A percentile compares a stretch with the other conserved stretches of the same genome.
Evolutionary conservation across 1,284 basidiomycete genomes (phyloP).

Genomic region (Laetiporus sulphureus): DNA sequence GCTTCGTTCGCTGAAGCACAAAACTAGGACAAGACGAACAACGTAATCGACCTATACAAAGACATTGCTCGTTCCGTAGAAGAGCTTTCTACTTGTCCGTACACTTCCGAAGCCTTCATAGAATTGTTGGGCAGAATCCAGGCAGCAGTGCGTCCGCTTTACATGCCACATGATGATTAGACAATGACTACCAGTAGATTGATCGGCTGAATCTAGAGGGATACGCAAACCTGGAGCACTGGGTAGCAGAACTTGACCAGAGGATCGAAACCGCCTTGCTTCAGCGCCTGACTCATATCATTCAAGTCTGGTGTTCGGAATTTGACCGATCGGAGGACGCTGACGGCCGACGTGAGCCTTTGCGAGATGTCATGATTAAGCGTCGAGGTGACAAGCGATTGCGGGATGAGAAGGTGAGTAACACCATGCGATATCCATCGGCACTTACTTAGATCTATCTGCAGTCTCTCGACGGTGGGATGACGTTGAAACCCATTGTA

Average conservation of each 20-base stretch:
- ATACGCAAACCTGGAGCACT: conserved; percentile 95
- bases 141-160: conserved; percentile 55
- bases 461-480: conserved; percentile 61
- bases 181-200: conserved; percentile 43
- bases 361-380: conserved; percentile 54
- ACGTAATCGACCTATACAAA: conserved; percentile 86
- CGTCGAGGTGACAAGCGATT: conserved; percentile 56
- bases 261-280: conserved; percentile 81
- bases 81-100: conserved; percentile 83
- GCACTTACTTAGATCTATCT: neutral
- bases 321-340: conserved; percentile 71
- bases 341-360: conserved; percentile 47
- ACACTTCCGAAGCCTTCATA: conserved; percentile 77
- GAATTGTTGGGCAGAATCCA: conserved; percentile 80
- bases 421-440: too few species aligned
- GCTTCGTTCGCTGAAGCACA: neutral
- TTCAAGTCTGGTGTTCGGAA: conserved; percentile 83
- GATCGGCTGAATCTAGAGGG: conserved; percentile 94
- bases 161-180: neutral
- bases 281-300: conserved; percentile 74
- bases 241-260: conserved; percentile 87
- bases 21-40: conserved; percentile 85
- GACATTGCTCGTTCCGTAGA: conserved; percentile 83
- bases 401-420: conserved; percentile 74
- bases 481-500: conserved; percentile 76